Evolutionary conservation across 129 eudicot species (phyloP), one percentile per base, ranked within the genome.

Genomic region (Cynara cardunculus): DNA sequence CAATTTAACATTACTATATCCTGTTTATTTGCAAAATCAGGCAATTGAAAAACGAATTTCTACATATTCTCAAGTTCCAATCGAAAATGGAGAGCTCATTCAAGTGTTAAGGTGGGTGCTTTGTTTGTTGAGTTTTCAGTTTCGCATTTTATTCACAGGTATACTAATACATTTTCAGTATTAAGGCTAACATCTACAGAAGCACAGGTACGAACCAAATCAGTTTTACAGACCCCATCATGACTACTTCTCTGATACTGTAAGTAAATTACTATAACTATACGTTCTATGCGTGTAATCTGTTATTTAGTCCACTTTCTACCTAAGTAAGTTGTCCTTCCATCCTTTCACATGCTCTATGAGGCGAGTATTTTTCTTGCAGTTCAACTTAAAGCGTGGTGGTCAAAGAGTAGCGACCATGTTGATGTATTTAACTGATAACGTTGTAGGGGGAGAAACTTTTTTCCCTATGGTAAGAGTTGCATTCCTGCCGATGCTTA

Each of bases 361-460:
- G 59, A 24, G 19, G 78, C 31, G 62, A 6, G 9, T 73, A 32
- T 35, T 70, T 83, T 78, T 84, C 53, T 81, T 86, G 81, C 89
- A 95, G 99, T 89, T 89, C 80, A 95, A 92, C 80, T 79, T 92
- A 83, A 90, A 94, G 89, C 92, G 89, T 53, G 97, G 97, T 62
- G 99, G 99, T 82, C 99, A 94, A 89, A 87, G 99, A 85, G 87
- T 94, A 70, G 97, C 97, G 37, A 92, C 99, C 11, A 89, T 94
- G 96, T 90, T 94, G 76, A 92, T 94, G 96, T 94, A 94, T 83
- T 86, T 94, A 81, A 94, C 91, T n/a, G 97, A 90, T 86, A 90
- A 90, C 69, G 96, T 92, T 69, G 94, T 87, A 78, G 99, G 97
- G 80, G 99, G 99, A 81, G 99, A 94, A 84, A 94, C 99, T 68